Conservation (phyloP, 345 rosid species). For the Lepidium africanum region DNA sequence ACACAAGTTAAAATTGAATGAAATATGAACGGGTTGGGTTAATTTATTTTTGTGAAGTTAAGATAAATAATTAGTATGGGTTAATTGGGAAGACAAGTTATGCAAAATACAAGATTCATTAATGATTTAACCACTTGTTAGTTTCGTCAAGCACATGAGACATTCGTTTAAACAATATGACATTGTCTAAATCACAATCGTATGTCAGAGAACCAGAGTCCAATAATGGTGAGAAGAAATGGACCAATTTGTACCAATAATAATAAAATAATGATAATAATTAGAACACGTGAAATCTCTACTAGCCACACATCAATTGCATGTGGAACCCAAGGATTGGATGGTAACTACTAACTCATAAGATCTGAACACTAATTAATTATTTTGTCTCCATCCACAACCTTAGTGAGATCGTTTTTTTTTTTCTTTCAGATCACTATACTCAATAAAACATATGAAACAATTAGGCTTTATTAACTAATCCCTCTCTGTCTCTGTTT, state of each 20-base stretch:
- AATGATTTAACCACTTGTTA: not conserved
- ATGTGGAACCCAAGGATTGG: not conserved
- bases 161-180: not conserved
- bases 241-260: not conserved
- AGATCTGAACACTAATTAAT: not conserved
- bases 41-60: too few relatives aligned
- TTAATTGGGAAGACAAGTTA: not conserved
- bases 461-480: not conserved
- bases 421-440: not conserved
- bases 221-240: slow-evolving; percentile 8
- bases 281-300: slow-evolving; percentile 18
- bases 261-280: not conserved
- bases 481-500: not conserved
- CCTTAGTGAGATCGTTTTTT: not conserved
- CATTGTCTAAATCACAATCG: slow-evolving; percentile 7
- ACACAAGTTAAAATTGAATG: too few relatives aligned
- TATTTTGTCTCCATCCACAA: not conserved
- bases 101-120: not conserved
- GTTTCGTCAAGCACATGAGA: slow-evolving; percentile 19
- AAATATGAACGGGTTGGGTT: too few relatives aligned
- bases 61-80: not conserved
- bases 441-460: too few relatives aligned
- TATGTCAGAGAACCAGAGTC: not conserved
- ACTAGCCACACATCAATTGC: slow-evolving; percentile 9
- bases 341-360: not conserved